phyloP scores from a whole-genome alignment of 1,139 yeast genomes.

The Saccharomyces hybrid region DNA sequence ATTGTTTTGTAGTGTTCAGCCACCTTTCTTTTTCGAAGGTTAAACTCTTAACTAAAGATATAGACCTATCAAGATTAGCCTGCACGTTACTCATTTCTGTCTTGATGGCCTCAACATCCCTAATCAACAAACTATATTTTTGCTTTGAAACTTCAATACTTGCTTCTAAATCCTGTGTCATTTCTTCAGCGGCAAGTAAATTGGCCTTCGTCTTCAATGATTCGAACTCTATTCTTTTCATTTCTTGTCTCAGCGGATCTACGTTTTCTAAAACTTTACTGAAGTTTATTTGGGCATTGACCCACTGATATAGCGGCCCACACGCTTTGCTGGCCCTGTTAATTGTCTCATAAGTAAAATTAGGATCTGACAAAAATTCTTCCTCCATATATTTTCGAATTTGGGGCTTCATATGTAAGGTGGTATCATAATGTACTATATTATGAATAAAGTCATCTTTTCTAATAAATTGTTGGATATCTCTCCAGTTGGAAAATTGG shows the following conservation, averaged over 20 bases:
- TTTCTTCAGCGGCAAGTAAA: conserved; percentile 68
- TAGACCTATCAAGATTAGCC: conserved; percentile 54
- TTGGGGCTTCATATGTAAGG: conserved; percentile 47
- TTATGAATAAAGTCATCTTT: conserved; percentile 81
- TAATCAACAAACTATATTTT: conserved; percentile 61
- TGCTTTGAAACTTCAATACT: conserved; percentile 63
- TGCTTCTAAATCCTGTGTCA: conserved; percentile 66
- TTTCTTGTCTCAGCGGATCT: conserved; percentile 70
- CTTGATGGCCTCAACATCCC: conserved; percentile 73
- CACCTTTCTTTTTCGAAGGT: conserved; percentile 70
- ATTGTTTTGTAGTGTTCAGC: conserved; percentile 49
- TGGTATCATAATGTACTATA: conserved; percentile 69
- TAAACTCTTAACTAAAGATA: conserved; percentile 53
- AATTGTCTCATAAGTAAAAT: conserved; percentile 64
- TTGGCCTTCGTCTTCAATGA: conserved; percentile 57
- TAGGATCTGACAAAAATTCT: conserved; percentile 53
- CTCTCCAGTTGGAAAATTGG: conserved; percentile 65
- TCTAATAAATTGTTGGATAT: conserved; percentile 73
- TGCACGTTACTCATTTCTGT: conserved; percentile 60
- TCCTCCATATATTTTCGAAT: conserved; percentile 49
- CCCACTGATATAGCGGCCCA: conserved; percentile 90
- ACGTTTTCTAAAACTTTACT: conserved; percentile 61
- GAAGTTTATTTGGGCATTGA: conserved; percentile 71
- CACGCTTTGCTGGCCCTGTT: conserved; percentile 92
- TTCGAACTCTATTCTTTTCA: conserved; percentile 48